A percentile compares a stretch with the other conserved stretches of the same genome.
Conservation (phyloP, 345 rosid species). For the Populus ilicifolia region DNA sequence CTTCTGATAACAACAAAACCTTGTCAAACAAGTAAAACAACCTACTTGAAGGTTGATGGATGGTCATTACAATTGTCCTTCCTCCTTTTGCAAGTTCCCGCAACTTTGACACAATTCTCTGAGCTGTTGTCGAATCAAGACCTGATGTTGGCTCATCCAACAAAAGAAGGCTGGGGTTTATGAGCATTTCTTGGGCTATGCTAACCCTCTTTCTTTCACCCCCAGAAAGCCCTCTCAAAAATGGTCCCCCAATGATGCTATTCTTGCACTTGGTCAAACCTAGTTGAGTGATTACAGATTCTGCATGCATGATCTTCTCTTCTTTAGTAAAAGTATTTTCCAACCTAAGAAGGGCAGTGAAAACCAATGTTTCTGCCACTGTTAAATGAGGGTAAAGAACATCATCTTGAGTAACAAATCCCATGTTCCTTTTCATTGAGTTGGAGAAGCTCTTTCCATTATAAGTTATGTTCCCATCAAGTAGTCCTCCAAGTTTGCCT, state of each 20-base stretch:
- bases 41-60: conserved; percentile 60
- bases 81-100: conserved; percentile 46
- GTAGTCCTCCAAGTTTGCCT: conserved; percentile 39
- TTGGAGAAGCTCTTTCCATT: conserved; percentile 43
- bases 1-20: conserved; percentile 51
- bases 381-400: conserved; percentile 54
- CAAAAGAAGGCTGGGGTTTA: conserved; percentile 51
- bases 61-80: conserved; percentile 49
- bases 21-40: conserved; percentile 58
- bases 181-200: conserved; percentile 54
- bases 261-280: conserved; percentile 46
- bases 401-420: conserved; percentile 64
- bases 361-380: conserved; percentile 50
- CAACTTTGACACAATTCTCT: conserved; percentile 41
- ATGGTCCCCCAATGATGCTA: conserved; percentile 37
- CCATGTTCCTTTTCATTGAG: conserved; percentile 39
- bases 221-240: conserved; percentile 49
- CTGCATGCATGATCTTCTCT: conserved; percentile 43
- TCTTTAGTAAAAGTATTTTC: conserved; percentile 26
- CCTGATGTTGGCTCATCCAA: conserved; percentile 61
- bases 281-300: conserved; percentile 39
- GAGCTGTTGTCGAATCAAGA: conserved; percentile 57
- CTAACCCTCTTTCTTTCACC: conserved; percentile 60
- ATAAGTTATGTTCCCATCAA: conserved; percentile 42
- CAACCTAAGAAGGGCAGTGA: conserved; percentile 36